phyloP scores from a whole-genome alignment of 129 eudicot genomes.

The Helianthus annuus region DNA sequence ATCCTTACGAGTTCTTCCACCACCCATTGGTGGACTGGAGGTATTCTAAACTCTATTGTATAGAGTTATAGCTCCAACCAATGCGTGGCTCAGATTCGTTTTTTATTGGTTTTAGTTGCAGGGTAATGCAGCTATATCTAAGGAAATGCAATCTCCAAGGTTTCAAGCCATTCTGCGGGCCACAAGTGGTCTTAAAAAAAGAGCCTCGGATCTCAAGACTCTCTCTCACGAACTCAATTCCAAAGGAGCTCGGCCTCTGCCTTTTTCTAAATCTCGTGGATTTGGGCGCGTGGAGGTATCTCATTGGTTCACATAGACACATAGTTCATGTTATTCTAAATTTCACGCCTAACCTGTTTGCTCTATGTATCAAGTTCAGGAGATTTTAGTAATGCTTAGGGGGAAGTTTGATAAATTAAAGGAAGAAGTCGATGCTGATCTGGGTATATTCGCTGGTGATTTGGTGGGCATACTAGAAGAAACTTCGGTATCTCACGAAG shows the following conservation, averaged over 20 bases:
- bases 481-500: conserved; percentile 65
- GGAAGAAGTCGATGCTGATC: conserved; percentile 85
- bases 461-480: conserved; percentile 73
- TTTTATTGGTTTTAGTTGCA: conserved; percentile 42
- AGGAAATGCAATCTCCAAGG: conserved; percentile 95
- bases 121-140: conserved; percentile 72
- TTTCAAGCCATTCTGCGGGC: conserved; percentile 91
- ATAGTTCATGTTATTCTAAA: conserved; percentile 16
- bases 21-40: conserved; percentile 57
- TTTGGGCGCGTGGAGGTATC: conserved; percentile 87
- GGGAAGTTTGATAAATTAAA: conserved; percentile 79
- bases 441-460: conserved; percentile 85
- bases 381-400: conserved; percentile 80
- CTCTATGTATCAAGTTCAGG: conserved; percentile 48
- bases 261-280: conserved; percentile 87
- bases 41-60: conserved; percentile 34
- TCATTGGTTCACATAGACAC: conserved; percentile 17
- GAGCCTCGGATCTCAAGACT: conserved; percentile 77
- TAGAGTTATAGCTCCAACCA: conserved; percentile 1
- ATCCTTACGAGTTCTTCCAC: conserved; percentile 57
- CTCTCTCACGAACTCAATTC: conserved; percentile 88
- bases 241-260: conserved; percentile 84
- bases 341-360: conserved; percentile 23
- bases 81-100: conserved; percentile 26
- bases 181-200: conserved; percentile 81